Conservation (phyloP, 2,329 filamentous ascomycete species). For the Aspergillus fijiensis region DNA sequence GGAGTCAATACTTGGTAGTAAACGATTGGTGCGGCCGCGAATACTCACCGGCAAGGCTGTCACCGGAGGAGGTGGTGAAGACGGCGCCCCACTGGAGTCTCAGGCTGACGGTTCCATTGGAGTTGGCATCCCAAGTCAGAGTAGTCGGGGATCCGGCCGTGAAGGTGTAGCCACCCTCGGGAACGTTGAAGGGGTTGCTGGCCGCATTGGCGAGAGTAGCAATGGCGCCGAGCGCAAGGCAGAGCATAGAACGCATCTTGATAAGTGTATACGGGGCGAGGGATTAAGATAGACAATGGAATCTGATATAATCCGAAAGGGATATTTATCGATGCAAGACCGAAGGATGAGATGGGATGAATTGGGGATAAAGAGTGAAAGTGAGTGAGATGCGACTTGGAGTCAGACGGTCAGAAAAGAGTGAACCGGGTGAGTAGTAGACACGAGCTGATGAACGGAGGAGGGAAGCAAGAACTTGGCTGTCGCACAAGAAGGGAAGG, state of each 20-base stretch:
- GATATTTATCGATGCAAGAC: neutral
- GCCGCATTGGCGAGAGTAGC: constrained; percentile 46
- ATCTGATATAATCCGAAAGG: constrained; percentile 7
- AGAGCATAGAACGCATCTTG: constrained; percentile 49
- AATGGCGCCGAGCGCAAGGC: constrained; percentile 46
- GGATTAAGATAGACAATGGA: constrained; percentile 5
- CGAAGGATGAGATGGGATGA: too few relatives aligned
- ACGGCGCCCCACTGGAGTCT: constrained; percentile 48
- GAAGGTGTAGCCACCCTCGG: constrained; percentile 44
- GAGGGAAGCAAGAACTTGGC: constrained; percentile 5
- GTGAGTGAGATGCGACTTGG: neutral
- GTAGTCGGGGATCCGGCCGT: constrained; percentile 48
- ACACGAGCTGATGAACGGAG: constrained; percentile 12
- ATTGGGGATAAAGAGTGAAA: neutral
- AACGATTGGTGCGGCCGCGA: neutral
- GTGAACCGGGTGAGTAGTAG: constrained; percentile 11
- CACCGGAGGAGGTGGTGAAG: constrained; percentile 43
- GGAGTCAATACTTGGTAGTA: constrained; percentile 9
- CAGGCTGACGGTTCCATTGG: constrained; percentile 52
- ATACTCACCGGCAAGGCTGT: constrained; percentile 45
- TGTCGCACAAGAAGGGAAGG: neutral
- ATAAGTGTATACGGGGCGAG: constrained; percentile 4
- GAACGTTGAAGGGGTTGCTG: constrained; percentile 52
- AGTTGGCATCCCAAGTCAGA: constrained; percentile 52
- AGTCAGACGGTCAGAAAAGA: constrained; percentile 8